phyloP scores from a whole-genome alignment of 495 filamentous ascomycete genomes.

The Penicillium paradoxum region DNA sequence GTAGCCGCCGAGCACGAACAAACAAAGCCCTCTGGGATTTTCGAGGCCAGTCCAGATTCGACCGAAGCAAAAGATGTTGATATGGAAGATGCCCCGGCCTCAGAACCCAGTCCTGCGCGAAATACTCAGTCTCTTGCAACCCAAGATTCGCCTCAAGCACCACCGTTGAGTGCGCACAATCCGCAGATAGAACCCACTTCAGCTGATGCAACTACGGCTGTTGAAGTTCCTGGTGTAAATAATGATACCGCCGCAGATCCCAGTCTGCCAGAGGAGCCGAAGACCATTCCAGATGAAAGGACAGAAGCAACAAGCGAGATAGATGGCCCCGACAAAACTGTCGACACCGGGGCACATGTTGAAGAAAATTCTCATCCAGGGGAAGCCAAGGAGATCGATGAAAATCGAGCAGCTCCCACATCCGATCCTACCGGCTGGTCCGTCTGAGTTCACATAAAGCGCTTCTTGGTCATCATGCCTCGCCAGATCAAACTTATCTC shows the following conservation, averaged over 20 bases:
- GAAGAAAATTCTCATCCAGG: neutral
- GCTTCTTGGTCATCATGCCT: neutral
- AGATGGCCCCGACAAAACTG: neutral
- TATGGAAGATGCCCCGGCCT: constrained; percentile 8
- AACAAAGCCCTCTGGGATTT: neutral
- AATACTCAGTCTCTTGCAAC: neutral
- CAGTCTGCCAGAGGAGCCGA: neutral
- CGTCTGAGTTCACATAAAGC: neutral
- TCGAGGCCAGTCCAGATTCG: neutral
- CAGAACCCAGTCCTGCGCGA: neutral
- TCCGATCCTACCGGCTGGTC: neutral
- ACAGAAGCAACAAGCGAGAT: neutral
- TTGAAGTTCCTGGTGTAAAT: neutral
- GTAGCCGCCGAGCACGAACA: neutral
- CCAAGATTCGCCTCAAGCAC: constrained; percentile 1
- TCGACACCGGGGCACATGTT: neutral
- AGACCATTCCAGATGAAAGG: neutral
- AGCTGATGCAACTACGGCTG: neutral
- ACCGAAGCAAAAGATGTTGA: constrained; percentile 9
- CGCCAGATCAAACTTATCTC: neutral
- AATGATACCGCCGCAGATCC: neutral
- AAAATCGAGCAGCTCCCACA: neutral
- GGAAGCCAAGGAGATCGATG: neutral
- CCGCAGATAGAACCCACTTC: neutral
- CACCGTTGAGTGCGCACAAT: neutral